These are phyloP conservation scores for Rhizopogon vinicolor DNA, from an alignment of 768 basidiomycete species.

Conservation along the genomic window DNA sequence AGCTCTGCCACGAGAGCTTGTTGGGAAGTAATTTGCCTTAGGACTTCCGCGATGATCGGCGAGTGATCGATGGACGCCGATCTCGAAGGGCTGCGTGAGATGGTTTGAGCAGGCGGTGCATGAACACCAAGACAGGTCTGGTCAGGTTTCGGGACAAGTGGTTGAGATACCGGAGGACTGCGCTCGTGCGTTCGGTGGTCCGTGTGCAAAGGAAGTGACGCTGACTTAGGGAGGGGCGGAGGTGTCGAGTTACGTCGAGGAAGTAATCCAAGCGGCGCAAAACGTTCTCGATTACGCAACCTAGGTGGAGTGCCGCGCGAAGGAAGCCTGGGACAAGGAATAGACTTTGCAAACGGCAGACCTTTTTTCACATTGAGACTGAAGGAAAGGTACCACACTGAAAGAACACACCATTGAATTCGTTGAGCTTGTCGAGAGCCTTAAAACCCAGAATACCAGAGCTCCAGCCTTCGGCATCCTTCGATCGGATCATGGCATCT, in stretches of 20 bases:
- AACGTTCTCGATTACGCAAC: slow-evolving; percentile 53
- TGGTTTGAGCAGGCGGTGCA: slow-evolving; percentile 19
- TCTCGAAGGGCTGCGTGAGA: slow-evolving; percentile 19
- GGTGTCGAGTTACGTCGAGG: slow-evolving; percentile 65
- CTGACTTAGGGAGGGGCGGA: slow-evolving; percentile 81
- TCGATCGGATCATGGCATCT: slow-evolving; percentile 57
- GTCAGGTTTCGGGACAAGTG: slow-evolving; percentile 15
- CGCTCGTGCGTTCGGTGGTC: slow-evolving; percentile 30
- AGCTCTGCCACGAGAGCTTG: slow-evolving; percentile 64
- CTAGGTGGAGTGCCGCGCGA: slow-evolving; percentile 50
- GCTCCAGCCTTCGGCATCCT: slow-evolving; percentile 69
- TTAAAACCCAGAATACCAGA: slow-evolving; percentile 78
- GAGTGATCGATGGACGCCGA: slow-evolving; percentile 49
- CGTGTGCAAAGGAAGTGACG: slow-evolving; percentile 71
- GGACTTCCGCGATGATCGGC: slow-evolving; percentile 67
- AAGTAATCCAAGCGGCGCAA: slow-evolving; percentile 33
- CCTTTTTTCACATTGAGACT: slow-evolving; percentile 23
- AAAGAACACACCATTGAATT: slow-evolving; percentile 52
- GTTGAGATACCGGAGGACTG: slow-evolving; percentile 19
- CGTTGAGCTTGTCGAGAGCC: slow-evolving; percentile 63
- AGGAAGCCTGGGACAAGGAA: slow-evolving; percentile 36
- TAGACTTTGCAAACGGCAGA: slow-evolving; percentile 48
- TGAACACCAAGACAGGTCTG: slow-evolving; percentile 23
- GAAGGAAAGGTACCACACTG: neutral
- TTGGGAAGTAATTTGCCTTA: slow-evolving; percentile 64